Evolutionary conservation across 768 basidiomycete species (phyloP).

Genomic region (Rhizopogon vinicolor): DNA sequence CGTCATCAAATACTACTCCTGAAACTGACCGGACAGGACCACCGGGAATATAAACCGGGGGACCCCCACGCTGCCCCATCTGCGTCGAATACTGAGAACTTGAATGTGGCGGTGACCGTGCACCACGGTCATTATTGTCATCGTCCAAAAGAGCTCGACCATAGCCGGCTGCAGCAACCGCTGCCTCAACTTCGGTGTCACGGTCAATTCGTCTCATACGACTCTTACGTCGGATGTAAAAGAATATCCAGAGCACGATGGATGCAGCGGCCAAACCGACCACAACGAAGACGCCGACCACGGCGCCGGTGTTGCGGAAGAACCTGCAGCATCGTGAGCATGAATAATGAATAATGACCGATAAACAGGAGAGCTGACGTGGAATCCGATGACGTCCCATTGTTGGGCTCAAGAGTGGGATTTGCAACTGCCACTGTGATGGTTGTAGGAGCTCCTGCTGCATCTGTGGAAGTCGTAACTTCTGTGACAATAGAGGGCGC

Average conservation of each 20-base stretch:
- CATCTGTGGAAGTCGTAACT: conserved; percentile 48
- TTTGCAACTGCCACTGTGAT: conserved; percentile 65
- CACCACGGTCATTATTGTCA: conserved; percentile 40
- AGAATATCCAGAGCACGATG: conserved; percentile 65
- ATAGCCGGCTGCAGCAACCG: conserved; percentile 67
- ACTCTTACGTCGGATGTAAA: conserved; percentile 64
- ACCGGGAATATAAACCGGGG: conserved; percentile 8
- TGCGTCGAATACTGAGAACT: conserved; percentile 21
- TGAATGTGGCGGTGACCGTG: conserved; percentile 13
- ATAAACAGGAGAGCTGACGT: conserved; percentile 39
- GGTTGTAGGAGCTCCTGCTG: conserved; percentile 49
- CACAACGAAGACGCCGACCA: conserved; percentile 87
- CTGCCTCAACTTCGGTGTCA: conserved; percentile 68
- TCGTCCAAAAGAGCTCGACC: conserved; percentile 64
- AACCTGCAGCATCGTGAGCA: conserved; percentile 46
- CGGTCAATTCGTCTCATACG: conserved; percentile 59
- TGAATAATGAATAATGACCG: conserved; percentile 9
- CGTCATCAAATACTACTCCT: conserved; percentile 16
- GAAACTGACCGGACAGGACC: conserved; percentile 31
- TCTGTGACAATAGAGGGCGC: conserved; percentile 58
- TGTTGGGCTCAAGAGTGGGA: conserved; percentile 60
- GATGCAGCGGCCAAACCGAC: conserved; percentile 77
- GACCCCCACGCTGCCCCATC: conserved; percentile 37
- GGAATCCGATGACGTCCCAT: conserved; percentile 32
- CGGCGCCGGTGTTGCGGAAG: conserved; percentile 85